These are phyloP conservation scores for Arabis alpina DNA, from an alignment of 345 rosid genomes.

Conservation along the genomic window DNA sequence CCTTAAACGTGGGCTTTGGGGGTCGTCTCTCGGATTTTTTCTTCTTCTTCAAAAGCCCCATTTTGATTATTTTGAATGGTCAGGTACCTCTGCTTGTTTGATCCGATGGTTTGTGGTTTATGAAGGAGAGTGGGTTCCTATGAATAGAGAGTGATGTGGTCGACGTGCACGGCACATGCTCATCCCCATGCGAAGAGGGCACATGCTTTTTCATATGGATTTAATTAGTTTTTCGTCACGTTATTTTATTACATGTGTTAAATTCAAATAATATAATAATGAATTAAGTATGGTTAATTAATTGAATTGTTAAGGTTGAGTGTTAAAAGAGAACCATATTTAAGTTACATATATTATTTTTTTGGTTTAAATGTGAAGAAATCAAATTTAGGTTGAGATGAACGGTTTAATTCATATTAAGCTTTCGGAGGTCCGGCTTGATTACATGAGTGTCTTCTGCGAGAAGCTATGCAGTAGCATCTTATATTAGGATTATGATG, in stretches of 20 bases:
- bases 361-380: no score
- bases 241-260: background rate
- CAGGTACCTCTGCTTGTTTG: background rate
- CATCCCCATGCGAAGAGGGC: background rate
- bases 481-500: no score
- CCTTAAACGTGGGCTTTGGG: slow-evolving; percentile 7
- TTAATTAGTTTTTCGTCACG: no score
- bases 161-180: slow-evolving; percentile 39
- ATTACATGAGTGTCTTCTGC: no score
- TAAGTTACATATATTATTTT: no score
- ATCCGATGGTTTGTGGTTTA: slow-evolving; percentile 14
- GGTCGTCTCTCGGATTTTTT: slow-evolving; percentile 5
- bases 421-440: no score
- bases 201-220: no score
- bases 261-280: background rate
- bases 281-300: background rate
- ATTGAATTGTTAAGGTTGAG: slow-evolving; percentile 2
- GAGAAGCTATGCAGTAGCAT: no score
- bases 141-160: slow-evolving; percentile 12
- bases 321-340: background rate
- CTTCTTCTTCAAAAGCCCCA: slow-evolving; percentile 2
- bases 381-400: no score
- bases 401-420: no score
- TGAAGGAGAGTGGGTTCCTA: slow-evolving; percentile 16
- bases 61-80: slow-evolving; percentile 5